phyloP scores from a whole-genome alignment of 805 yeast genomes.

The Yamadazyma sp. region DNA sequence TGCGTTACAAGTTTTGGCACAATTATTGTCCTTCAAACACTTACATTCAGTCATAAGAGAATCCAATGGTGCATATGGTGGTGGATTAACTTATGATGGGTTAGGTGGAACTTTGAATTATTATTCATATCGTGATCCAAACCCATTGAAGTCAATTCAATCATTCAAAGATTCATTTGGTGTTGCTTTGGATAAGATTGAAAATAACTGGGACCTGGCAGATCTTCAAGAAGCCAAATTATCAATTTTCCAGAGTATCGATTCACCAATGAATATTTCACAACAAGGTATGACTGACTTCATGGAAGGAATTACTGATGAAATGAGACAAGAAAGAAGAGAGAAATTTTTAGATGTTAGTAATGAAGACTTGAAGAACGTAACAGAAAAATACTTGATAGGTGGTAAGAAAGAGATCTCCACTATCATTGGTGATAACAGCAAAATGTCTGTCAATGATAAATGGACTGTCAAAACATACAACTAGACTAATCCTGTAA shows the following conservation, averaged over 20 bases:
- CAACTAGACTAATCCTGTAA: background rate
- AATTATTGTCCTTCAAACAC: constrained; percentile 74
- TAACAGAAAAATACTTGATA: constrained; percentile 62
- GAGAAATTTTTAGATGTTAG: constrained; percentile 65
- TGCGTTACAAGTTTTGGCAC: constrained; percentile 76
- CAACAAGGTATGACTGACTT: constrained; percentile 71
- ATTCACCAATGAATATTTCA: constrained; percentile 82
- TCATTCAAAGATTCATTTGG: constrained; percentile 54
- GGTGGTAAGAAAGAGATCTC: constrained; percentile 18
- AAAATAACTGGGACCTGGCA: constrained; percentile 51
- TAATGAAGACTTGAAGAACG: constrained; percentile 59
- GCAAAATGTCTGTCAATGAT: constrained; percentile 17
- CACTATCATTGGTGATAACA: constrained; percentile 48
- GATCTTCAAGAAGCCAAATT: constrained; percentile 89
- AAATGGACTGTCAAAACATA: constrained; percentile 19
- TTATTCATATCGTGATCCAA: constrained; percentile 94
- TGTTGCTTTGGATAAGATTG: constrained; percentile 34
- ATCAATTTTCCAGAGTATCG: constrained; percentile 86
- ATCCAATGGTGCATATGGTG: constrained; percentile 97
- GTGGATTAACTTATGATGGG: constrained; percentile 83
- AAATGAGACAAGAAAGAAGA: constrained; percentile 78
- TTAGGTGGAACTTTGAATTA: constrained; percentile 75
- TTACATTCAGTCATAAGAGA: constrained; percentile 90
- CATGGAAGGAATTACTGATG: constrained; percentile 69
- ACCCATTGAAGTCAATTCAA: constrained; percentile 64